Evolutionary conservation across 2,329 filamentous ascomycete species (phyloP).

Genomic region (Talaromyces sp.): DNA sequence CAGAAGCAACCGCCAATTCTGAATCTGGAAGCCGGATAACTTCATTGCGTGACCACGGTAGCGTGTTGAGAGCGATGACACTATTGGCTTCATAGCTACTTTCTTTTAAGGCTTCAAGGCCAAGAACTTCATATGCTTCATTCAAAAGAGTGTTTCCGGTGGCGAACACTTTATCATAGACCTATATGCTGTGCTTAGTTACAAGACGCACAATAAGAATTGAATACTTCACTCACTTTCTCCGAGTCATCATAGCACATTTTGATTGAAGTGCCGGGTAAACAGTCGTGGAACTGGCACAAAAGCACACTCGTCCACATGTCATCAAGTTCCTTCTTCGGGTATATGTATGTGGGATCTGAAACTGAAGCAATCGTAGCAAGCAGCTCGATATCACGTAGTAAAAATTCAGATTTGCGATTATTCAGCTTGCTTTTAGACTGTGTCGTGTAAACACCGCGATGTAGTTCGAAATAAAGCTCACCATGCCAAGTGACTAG

Average conservation of each 20-base stretch:
- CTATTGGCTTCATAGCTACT: conserved; percentile 33
- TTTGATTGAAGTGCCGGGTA: conserved; percentile 91
- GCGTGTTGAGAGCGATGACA: conserved; percentile 71
- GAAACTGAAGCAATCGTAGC: conserved; percentile 80
- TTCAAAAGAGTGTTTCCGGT: conserved; percentile 69
- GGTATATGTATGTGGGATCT: conserved; percentile 70
- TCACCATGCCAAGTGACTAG: conserved; percentile 98
- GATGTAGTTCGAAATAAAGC: conserved; percentile 95
- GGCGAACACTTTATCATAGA: conserved; percentile 79
- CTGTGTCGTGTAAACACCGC: conserved; percentile 95
- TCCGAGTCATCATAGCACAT: conserved; percentile 98
- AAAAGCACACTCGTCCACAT: conserved; percentile 94
- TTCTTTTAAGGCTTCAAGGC: conserved; percentile 51
- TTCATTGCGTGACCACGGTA: conserved; percentile 79
- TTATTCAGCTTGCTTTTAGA: conserved; percentile 97
- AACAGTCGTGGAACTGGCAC: conserved; percentile 96
- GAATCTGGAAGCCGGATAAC: conserved; percentile 60
- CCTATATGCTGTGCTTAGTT: conserved; percentile 27
- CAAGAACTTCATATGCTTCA: conserved; percentile 65
- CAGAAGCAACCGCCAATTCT: conserved; percentile 38
- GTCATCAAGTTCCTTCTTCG: conserved; percentile 85
- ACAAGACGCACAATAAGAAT: neutral
- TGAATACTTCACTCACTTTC: conserved; percentile 37
- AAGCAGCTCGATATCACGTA: conserved; percentile 83
- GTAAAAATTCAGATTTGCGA: conserved; percentile 74